These are phyloP conservation scores for Mycena rebaudengoi DNA, from an alignment of 768 basidiomycete species.

Conservation along the genomic window DNA sequence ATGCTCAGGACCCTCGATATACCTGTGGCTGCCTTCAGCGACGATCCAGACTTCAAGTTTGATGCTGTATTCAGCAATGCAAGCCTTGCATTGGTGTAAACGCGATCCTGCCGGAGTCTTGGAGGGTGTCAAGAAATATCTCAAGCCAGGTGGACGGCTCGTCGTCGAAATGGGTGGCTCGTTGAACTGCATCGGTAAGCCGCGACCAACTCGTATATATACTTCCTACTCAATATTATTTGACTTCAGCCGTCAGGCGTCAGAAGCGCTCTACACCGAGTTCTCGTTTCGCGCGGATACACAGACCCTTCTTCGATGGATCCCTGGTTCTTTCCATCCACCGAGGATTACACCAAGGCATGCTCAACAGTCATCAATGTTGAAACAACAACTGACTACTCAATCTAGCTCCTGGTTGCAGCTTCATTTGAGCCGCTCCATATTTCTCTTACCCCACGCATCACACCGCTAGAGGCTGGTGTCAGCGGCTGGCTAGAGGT, in stretches of 20 bases:
- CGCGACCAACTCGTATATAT: neutral
- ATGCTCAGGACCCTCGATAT: conserved; percentile 59
- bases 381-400: neutral
- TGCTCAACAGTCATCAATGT: conserved; percentile 15
- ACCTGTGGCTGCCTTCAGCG: conserved; percentile 38
- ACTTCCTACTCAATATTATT: neutral
- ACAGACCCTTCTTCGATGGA: conserved; percentile 69
- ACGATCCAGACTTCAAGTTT: conserved; percentile 50
- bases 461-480: conserved; percentile 60
- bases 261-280: conserved; percentile 63
- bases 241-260: conserved; percentile 57
- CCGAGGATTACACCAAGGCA: conserved; percentile 69
- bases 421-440: conserved; percentile 65
- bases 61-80: conserved; percentile 87
- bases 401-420: conserved; percentile 57
- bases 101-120: conserved; percentile 72
- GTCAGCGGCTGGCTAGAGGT: conserved; percentile 73
- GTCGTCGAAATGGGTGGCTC: conserved; percentile 83
- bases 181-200: conserved; percentile 71
- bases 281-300: conserved; percentile 59
- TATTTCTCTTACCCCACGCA: conserved; percentile 63
- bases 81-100: conserved; percentile 88
- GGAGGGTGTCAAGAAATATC: conserved; percentile 60
- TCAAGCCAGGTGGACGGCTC: conserved; percentile 77
- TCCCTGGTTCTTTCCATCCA: conserved; percentile 88